Evolutionary conservation across 768 basidiomycete species (phyloP).

Genomic region (Suillus tomentosus): DNA sequence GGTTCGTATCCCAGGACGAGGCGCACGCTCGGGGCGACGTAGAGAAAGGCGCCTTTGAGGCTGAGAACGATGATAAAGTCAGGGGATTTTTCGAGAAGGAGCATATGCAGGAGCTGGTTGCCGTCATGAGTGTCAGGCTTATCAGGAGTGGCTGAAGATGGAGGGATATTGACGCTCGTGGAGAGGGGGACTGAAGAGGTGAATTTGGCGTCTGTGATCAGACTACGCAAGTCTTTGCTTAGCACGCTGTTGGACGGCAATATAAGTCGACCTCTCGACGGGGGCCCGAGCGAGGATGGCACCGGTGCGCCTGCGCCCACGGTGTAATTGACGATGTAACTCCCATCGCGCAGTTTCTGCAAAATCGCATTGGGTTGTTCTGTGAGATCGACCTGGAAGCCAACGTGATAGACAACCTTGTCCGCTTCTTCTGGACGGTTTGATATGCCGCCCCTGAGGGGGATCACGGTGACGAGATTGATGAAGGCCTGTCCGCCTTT

Average conservation of each 20-base stretch:
- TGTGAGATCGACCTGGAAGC: slow-evolving; percentile 93
- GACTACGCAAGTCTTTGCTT: slow-evolving; percentile 53
- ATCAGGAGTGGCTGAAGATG: slow-evolving; percentile 24
- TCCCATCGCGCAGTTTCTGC: slow-evolving; percentile 76
- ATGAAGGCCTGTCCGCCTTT: slow-evolving; percentile 85
- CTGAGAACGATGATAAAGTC: slow-evolving; percentile 93
- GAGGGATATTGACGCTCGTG: slow-evolving; percentile 37
- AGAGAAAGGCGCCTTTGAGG: slow-evolving; percentile 90
- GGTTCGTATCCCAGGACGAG: slow-evolving; percentile 86
- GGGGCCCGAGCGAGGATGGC: slow-evolving; percentile 15
- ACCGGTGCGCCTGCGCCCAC: slow-evolving; percentile 11
- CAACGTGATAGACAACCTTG: slow-evolving; percentile 85
- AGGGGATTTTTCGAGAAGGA: slow-evolving; percentile 62
- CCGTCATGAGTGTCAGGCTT: slow-evolving; percentile 33
- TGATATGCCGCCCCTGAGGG: slow-evolving; percentile 64
- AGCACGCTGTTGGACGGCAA: slow-evolving; percentile 30
- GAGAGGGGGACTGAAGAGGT: slow-evolving; percentile 49
- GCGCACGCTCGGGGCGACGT: slow-evolving; percentile 82
- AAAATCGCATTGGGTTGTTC: slow-evolving; percentile 85
- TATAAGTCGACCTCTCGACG: slow-evolving; percentile 21
- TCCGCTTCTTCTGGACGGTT: slow-evolving; percentile 54
- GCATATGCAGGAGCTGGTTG: slow-evolving; percentile 52
- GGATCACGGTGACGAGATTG: slow-evolving; percentile 91
- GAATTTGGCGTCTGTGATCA: slow-evolving; percentile 52
- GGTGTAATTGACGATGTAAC: slow-evolving; percentile 68